Evolutionary conservation across 371 early-diverging fungal species (phyloP), one percentile per base, ranked within the genome.

Genomic region (Apophysomyces variabilis): DNA sequence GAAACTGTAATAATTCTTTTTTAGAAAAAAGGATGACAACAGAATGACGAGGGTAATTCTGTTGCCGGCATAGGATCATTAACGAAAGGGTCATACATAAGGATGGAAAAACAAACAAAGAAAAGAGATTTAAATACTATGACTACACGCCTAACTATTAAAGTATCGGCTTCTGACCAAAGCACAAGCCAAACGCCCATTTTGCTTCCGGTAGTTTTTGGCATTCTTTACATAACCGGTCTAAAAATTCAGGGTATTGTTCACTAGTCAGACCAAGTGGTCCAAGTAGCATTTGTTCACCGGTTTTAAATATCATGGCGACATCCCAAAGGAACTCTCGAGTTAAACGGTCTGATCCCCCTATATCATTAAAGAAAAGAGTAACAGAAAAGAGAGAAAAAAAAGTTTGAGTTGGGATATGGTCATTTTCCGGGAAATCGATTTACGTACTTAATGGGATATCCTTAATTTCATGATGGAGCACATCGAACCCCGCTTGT

Each of bases 401-500:
- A n/a, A 65, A 65, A 38, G 0, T 3, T 16, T 16, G 11, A 16
- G 38, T n/a, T 36, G 35, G 37, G 21, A 18, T 14, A 14, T 54
- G 9, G 50, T 26, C 7, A 3, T 60, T 14, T 45, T 35, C 21
- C 32, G 38, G 32, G 39, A 8, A 38, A 14, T 12, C 11, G 4
- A 5, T 14, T 12, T 38, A 6, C 37, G 46, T 68, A 68, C 71
- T 58, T 38, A 71, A 37, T 11, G 61, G 62, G 5, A 66, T 58
- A 26, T 50, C 63, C 50, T 75, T 68, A 50, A 46, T 64, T 44
- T 68, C 72, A 21, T 38, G 46, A 16, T 76, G 58, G 3, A 80
- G 41, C 0, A 79, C 58, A 14, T 67, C 32, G 32, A 85, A 70
- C 1, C 79, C 72, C 8, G 71, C 71, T 16, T 75, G 62, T 47